Evolutionary conservation across 2,329 filamentous ascomycete species (phyloP).

Genomic region (Apiospora hydei): DNA sequence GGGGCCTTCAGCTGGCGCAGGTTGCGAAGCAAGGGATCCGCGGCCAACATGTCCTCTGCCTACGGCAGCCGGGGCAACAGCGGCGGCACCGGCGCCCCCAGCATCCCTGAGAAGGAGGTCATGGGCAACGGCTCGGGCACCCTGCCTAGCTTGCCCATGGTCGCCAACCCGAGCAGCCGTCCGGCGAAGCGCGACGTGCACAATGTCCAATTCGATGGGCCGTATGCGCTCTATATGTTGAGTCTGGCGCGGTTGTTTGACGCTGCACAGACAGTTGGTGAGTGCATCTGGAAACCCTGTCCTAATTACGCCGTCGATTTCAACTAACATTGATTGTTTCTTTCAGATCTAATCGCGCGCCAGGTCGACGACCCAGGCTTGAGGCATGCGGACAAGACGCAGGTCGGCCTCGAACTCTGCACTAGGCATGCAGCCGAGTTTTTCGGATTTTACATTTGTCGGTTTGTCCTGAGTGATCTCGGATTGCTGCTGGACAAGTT

Average conservation of each 20-base stretch:
- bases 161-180: slow-evolving; percentile 66
- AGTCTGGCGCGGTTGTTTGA: slow-evolving; percentile 91
- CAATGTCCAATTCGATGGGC: slow-evolving; percentile 77
- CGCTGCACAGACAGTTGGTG: slow-evolving; percentile 90
- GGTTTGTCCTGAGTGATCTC: slow-evolving; percentile 90
- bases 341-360: slow-evolving; percentile 87
- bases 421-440: slow-evolving; percentile 95
- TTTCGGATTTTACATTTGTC: slow-evolving; percentile 95
- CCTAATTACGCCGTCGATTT: neutral
- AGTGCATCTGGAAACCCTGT: slow-evolving; percentile 42
- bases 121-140: slow-evolving; percentile 65
- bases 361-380: slow-evolving; percentile 96
- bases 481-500: slow-evolving; percentile 91
- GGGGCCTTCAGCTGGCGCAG: slow-evolving; percentile 88
- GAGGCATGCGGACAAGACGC: slow-evolving; percentile 89
- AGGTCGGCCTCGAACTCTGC: slow-evolving; percentile 93
- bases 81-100: slow-evolving; percentile 41
- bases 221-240: slow-evolving; percentile 90
- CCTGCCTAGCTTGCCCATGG: slow-evolving; percentile 83
- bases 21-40: slow-evolving; percentile 87
- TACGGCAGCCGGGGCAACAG: slow-evolving; percentile 56
- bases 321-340: slow-evolving; percentile 35
- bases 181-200: slow-evolving; percentile 75
- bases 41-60: slow-evolving; percentile 61
- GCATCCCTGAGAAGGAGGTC: slow-evolving; percentile 49